phyloP scores from a whole-genome alignment of 2,329 filamentous ascomycete genomes.

The Colletotrichum acutatum region DNA sequence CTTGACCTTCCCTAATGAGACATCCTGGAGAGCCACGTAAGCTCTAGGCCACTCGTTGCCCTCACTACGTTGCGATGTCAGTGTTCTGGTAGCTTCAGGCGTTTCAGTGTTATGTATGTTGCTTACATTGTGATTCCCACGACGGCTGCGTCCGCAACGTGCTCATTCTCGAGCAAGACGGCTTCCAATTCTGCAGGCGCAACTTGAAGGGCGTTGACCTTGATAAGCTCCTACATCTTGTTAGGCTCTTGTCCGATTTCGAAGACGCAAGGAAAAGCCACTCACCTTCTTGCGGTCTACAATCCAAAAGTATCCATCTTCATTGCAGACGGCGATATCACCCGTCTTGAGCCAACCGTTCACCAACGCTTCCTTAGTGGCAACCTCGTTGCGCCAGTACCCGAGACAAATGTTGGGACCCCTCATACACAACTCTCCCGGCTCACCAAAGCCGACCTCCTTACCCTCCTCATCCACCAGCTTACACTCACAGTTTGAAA shows the following conservation, averaged over 20 bases:
- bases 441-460: constrained; percentile 58
- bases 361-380: constrained; percentile 62
- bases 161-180: constrained; percentile 60
- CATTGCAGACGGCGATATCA: constrained; percentile 62
- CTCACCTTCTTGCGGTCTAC: constrained; percentile 60
- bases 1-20: constrained; percentile 55
- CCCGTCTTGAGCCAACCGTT: constrained; percentile 71
- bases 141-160: constrained; percentile 64
- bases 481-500: constrained; percentile 64
- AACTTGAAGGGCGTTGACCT: constrained; percentile 69
- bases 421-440: constrained; percentile 64
- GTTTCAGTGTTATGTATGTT: background rate
- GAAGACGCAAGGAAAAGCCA: background rate
- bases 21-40: constrained; percentile 62
- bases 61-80: constrained; percentile 42
- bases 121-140: constrained; percentile 62
- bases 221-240: constrained; percentile 62
- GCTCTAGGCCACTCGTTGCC: constrained; percentile 64
- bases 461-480: constrained; percentile 64
- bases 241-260: background rate
- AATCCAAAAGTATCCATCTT: constrained; percentile 58
- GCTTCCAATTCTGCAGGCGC: constrained; percentile 69
- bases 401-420: constrained; percentile 68
- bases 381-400: constrained; percentile 67
- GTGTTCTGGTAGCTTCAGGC: background rate